Evolutionary conservation across 352 stramenopile species (phyloP).

Genomic region (Globisporangium radiosum): DNA sequence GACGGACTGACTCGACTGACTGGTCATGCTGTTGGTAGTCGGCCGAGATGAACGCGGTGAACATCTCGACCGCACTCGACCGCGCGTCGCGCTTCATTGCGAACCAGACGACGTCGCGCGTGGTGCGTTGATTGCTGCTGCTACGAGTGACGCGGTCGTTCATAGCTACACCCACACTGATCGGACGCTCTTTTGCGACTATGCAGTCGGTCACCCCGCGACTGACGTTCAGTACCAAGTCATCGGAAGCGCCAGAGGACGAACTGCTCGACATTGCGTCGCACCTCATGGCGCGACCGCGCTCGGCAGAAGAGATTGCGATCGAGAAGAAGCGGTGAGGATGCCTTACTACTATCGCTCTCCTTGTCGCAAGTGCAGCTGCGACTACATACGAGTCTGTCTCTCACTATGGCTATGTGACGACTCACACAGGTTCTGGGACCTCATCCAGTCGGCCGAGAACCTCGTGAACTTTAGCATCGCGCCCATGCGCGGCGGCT

Average conservation of each 20-base stretch:
- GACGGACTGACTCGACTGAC: neutral
- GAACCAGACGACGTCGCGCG: constrained; percentile 13
- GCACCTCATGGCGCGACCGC: constrained; percentile 23
- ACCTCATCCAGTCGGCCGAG: constrained; percentile 56
- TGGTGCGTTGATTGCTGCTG: constrained; percentile 18
- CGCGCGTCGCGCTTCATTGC: constrained; percentile 33
- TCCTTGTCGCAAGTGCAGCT: neutral
- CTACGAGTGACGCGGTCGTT: too few species aligned
- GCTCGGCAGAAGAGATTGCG: constrained; percentile 23
- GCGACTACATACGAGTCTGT: neutral
- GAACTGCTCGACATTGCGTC: constrained; percentile 43
- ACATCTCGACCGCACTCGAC: constrained; percentile 55
- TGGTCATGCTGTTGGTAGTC: constrained; percentile 15
- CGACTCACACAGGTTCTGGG: constrained; percentile 38
- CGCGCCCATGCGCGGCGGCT: constrained; percentile 35
- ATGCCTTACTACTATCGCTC: neutral
- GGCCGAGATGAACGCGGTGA: constrained; percentile 48
- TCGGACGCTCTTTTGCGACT: neutral
- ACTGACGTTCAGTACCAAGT: constrained; percentile 23
- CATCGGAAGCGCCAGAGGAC: constrained; percentile 56
- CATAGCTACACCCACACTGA: neutral
- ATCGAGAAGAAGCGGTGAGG: constrained; percentile 41
- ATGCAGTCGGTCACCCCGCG: constrained; percentile 9
- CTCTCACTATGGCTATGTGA: neutral
- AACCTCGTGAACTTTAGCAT: constrained; percentile 64